Conservation (phyloP, 306 rosid species). For the Crotalaria pallida region DNA sequence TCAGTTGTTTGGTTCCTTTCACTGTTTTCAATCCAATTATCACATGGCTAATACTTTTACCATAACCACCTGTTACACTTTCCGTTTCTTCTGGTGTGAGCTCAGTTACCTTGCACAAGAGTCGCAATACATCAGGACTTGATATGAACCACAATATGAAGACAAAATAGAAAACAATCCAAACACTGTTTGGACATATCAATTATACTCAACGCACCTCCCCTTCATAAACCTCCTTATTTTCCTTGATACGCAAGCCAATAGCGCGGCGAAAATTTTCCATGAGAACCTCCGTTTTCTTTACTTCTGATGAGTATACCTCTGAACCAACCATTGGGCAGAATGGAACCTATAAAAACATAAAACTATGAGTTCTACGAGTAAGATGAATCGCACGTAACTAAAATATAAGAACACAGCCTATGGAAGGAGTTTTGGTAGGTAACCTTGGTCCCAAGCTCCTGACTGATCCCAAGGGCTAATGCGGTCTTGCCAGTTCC, state of each 20-base stretch:
- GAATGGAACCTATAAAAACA: constrained; percentile 63
- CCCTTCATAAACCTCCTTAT: constrained; percentile 95
- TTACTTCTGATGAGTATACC: constrained; percentile 93
- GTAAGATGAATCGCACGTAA: background rate
- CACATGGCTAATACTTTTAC: constrained; percentile 97
- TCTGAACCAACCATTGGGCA: constrained; percentile 99
- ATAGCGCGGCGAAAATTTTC: constrained; percentile 89
- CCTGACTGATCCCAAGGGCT: constrained; percentile 92
- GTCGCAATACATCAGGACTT: constrained; percentile 16
- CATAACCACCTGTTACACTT: constrained; percentile 90
- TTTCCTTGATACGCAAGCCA: constrained; percentile 92
- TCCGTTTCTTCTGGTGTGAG: constrained; percentile 95
- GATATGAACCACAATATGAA: constrained; percentile 1
- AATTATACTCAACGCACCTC: constrained; percentile 54
- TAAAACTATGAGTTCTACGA: background rate
- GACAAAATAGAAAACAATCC: constrained; percentile 1
- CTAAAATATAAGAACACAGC: too few relatives aligned
- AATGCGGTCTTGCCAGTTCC: constrained; percentile 97
- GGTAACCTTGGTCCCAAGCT: constrained; percentile 91
- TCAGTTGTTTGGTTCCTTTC: constrained; percentile 94
- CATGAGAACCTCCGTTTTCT: constrained; percentile 95
- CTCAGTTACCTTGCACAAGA: constrained; percentile 65
- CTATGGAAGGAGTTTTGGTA: background rate
- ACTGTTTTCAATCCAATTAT: constrained; percentile 91
- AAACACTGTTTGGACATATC: background rate